Evolutionary conservation across 2,329 filamentous ascomycete species (phyloP).

Genomic region (Fusarium sp.): DNA sequence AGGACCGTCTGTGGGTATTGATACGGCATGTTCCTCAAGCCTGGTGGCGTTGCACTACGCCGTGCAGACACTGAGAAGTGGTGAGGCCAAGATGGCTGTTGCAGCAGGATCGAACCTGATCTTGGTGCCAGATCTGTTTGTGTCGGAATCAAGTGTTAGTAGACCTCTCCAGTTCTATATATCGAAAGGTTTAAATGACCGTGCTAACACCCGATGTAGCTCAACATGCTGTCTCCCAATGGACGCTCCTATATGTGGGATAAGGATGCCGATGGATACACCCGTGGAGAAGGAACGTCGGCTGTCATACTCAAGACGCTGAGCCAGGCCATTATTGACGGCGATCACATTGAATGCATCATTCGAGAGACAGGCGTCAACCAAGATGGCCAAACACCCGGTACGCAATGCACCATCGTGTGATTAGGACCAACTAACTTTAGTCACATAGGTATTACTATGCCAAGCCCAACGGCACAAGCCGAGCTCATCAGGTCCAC

Average conservation of each 20-base stretch:
- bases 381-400: not conserved
- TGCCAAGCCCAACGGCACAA: not conserved
- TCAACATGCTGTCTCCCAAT: not conserved
- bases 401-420: not conserved
- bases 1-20: constrained; percentile 4
- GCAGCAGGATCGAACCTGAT: not conserved
- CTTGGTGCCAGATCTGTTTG: not conserved
- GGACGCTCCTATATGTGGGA: constrained; percentile 11
- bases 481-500: not conserved
- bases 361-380: not conserved
- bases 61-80: not conserved
- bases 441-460: not conserved
- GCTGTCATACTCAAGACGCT: constrained; percentile 12
- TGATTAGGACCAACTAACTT: not conserved
- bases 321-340: not conserved
- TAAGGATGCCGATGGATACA: constrained; percentile 4
- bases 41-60: constrained; percentile 8
- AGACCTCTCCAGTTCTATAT: accelerated
- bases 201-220: not conserved
- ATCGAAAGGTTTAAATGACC: accelerated
- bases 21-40: constrained; percentile 13
- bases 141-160: not conserved
- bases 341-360: not conserved
- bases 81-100: constrained; percentile 6
- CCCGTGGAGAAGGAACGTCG: constrained; percentile 12